Evolutionary conservation across 2,329 filamentous ascomycete genomes (phyloP).

Genomic region (Endocalyx cinctus): DNA sequence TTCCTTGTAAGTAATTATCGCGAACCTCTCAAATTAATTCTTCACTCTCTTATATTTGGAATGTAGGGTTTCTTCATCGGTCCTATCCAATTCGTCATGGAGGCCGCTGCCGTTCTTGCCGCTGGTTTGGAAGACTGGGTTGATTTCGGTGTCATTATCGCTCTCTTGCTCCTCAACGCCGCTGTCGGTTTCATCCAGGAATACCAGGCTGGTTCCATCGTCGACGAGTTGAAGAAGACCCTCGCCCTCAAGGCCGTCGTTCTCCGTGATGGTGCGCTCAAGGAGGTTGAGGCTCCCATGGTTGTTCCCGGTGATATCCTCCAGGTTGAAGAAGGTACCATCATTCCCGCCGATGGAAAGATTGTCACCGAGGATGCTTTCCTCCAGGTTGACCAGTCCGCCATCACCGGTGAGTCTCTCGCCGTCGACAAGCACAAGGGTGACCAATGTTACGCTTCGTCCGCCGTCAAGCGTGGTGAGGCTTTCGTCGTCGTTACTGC

Average conservation of each 20-base stretch:
- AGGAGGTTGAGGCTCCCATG: slow-evolving; percentile 76
- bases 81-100: slow-evolving; percentile 92
- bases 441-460: slow-evolving; percentile 80
- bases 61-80: slow-evolving; percentile 68
- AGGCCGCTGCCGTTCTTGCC: slow-evolving; percentile 76
- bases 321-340: slow-evolving; percentile 86
- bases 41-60: slow-evolving; percentile 4
- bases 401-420: slow-evolving; percentile 87
- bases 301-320: slow-evolving; percentile 89
- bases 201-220: slow-evolving; percentile 83
- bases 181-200: slow-evolving; percentile 84
- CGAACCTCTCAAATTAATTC: not conserved
- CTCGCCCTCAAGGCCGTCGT: slow-evolving; percentile 84
- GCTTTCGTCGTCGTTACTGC: slow-evolving; percentile 77
- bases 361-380: slow-evolving; percentile 80
- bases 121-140: slow-evolving; percentile 86
- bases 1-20: slow-evolving; percentile 49
- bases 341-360: slow-evolving; percentile 83
- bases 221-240: slow-evolving; percentile 87
- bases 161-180: slow-evolving; percentile 77
- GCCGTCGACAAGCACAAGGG: slow-evolving; percentile 83
- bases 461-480: slow-evolving; percentile 85
- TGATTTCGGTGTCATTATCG: slow-evolving; percentile 89
- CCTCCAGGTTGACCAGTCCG: slow-evolving; percentile 87
- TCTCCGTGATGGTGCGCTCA: slow-evolving; percentile 71